Conservation (phyloP, 1,284 basidiomycete species). For the Ustilago shanxiensis region DNA sequence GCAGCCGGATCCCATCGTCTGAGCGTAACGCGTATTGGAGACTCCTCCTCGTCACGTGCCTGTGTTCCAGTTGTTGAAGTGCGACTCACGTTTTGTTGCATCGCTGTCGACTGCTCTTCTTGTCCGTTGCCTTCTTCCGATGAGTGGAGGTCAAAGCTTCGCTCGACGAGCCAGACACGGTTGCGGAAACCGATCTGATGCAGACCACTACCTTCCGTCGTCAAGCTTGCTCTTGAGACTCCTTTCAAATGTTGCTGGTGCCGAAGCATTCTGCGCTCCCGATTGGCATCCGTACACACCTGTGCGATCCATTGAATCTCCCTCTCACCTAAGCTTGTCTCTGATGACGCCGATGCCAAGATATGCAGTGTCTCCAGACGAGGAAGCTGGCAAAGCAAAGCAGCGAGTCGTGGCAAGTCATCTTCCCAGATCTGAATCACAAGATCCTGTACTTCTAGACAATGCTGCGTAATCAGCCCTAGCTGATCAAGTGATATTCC, state of each 20-base stretch:
- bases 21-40: constrained; percentile 32
- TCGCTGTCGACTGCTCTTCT: constrained; percentile 5
- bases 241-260: constrained; percentile 12
- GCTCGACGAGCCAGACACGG: constrained; percentile 64
- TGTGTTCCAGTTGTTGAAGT: background rate
- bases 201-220: constrained; percentile 33
- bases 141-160: constrained; percentile 13
- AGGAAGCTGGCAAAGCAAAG: constrained; percentile 42
- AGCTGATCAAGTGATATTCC: constrained; percentile 60
- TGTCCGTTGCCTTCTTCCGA: background rate
- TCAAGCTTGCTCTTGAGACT: background rate
- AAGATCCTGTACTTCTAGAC: constrained; percentile 52
- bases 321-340: constrained; percentile 39
- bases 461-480: constrained; percentile 41
- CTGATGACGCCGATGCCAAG: constrained; percentile 49
- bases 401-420: constrained; percentile 44
- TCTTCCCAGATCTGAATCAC: constrained; percentile 65
- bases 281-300: constrained; percentile 41
- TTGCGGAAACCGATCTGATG: constrained; percentile 65
- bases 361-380: constrained; percentile 57
- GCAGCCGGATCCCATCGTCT: constrained; percentile 58
- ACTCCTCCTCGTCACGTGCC: constrained; percentile 15
- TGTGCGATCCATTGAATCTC: constrained; percentile 51
- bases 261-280: constrained; percentile 31
- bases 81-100: constrained; percentile 34